Base-by-base conservation (phyloP, 108 stramenopile genomes). In the Pinguiococcus pyrenoidosus region DNA sequence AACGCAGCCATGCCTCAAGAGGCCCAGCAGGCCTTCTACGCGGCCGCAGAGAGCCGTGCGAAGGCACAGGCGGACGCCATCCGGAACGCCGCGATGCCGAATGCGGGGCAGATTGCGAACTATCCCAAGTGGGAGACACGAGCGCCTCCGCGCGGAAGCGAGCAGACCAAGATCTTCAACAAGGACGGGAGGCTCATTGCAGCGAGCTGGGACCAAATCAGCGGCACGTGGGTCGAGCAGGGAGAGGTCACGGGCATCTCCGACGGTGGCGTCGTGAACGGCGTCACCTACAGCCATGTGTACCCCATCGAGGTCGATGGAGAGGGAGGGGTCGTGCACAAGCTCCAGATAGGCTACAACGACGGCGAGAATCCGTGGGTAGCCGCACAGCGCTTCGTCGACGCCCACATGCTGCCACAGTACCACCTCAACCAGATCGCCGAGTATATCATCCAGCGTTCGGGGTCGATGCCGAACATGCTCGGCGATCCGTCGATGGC, bases 351-450 rank as follows among this genome's bases (percentile, higher is more conserved):
- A 45, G 92, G 89, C 8, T 90, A 94, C 69, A 95, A 95, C 62
- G 86, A 78, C 66, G 89, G 88, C 5, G 88, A 95, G 49, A 95
- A 95, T 78, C 86, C 86, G 4, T 95, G 91, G 52, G 81, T 85
- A 4, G 78, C 81, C 6, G 89, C 93, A 17, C 93, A 95, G 54
- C 47, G 69, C 23, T 95, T 95, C 66, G 91, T 95, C 61, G 93
- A 95, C 72, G 71, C 69, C 32, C 65, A 95, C 64, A 49, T 77
- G 68, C 51, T 95, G 29, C 78, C 83, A 36, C 93, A 95, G 71
- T 45, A 77, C 46, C 74, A 91, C 62, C 68, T 91, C 53, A 36
- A 52, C 3, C 75, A 91, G 38, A 87, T 91, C 60, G 89, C 89
- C 7, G 82, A 91, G 60, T 91, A 85, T 58, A 87, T 91, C 42